Conservation (phyloP, 306 rosid genomes). For the Cucumis hystrix region DNA sequence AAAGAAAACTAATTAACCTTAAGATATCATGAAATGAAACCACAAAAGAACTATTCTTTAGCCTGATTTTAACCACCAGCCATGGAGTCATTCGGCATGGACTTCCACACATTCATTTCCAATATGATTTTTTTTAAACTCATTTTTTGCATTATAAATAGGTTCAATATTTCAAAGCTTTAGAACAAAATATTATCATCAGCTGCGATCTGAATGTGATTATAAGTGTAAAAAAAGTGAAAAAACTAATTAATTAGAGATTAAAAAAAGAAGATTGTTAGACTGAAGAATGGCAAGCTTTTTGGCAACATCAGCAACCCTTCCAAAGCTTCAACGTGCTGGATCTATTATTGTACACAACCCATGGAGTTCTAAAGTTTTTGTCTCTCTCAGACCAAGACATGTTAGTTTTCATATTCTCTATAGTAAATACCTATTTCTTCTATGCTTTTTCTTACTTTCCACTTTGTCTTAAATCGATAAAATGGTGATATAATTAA, state of each 20-base stretch:
- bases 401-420: background rate
- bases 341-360: background rate
- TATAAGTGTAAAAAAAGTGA: background rate
- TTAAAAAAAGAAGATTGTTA: background rate
- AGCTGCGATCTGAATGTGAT: background rate
- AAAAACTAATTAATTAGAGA: no score
- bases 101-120: background rate
- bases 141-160: background rate
- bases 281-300: slow-evolving; percentile 2
- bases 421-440: background rate
- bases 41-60: background rate
- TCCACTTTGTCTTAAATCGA: fast-evolving
- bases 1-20: no score
- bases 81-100: background rate
- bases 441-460: background rate
- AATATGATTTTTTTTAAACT: background rate
- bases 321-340: background rate
- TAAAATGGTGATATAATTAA: no score
- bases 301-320: background rate
- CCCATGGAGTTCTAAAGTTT: slow-evolving; percentile 4
- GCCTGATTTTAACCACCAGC: background rate
- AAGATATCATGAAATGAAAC: no score
- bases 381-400: background rate
- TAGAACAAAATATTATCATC: background rate
- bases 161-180: background rate